A percentile compares a stretch with the other conserved stretches of the same genome.
Evolutionary conservation across 2,329 filamentous ascomycete species (phyloP).

Genomic region (Paracoccidioides lutzii): DNA sequence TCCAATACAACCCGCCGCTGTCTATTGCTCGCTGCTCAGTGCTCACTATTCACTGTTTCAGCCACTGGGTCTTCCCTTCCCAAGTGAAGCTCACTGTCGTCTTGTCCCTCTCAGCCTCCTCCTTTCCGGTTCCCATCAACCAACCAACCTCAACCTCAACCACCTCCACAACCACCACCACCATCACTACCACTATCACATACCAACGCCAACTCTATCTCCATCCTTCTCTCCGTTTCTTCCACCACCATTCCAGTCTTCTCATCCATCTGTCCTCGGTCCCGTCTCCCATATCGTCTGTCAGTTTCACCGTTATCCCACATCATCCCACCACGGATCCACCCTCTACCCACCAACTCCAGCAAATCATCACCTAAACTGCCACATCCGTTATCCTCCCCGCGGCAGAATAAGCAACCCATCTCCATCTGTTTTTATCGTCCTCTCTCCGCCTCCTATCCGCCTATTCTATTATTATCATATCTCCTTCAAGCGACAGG

Average conservation of each 20-base stretch:
- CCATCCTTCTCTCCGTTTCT: neutral
- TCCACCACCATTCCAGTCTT: constrained; percentile 7
- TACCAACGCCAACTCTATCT: neutral
- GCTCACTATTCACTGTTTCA: no score
- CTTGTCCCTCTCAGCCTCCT: constrained; percentile 8
- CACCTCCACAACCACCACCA: neutral
- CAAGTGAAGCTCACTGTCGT: neutral
- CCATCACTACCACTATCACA: neutral
- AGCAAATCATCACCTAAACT: neutral
- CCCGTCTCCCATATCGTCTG: no score
- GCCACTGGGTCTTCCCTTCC: no score
- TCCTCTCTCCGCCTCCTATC: neutral
- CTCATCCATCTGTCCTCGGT: no score
- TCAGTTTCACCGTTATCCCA: no score
- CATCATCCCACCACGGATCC: no score
- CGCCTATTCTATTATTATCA: neutral
- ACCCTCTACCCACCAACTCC: neutral
- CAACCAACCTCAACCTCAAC: neutral
- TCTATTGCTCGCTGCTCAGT: neutral
- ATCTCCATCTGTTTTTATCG: neutral
- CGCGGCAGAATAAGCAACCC: neutral
- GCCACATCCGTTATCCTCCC: neutral
- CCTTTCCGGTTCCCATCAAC: neutral
- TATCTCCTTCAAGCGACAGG: neutral
- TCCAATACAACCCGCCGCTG: neutral